Evolutionary conservation across 495 filamentous ascomycete genomes (phyloP), one percentile per base, ranked within the genome.

Genomic region (Hypomontagnella submonticulosa): DNA sequence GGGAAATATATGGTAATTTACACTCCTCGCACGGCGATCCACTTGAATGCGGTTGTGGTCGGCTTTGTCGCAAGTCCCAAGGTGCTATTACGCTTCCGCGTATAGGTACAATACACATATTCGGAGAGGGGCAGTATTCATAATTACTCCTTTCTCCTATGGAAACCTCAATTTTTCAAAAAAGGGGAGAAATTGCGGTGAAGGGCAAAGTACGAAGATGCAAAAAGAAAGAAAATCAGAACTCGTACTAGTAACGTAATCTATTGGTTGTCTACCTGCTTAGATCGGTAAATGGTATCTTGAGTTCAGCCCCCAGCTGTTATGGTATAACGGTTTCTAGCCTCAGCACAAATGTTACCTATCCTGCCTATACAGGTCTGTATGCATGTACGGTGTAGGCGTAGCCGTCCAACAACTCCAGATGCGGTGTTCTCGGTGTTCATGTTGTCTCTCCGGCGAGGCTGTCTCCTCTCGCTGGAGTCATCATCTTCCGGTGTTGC

Each of bases 41-140:
- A 52, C 53, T 59, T 36, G 53, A 36, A 53, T 50, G 50, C 66
- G 66, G 55, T 56, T 69, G 42, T 32, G 56, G 66, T 64, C 66
- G 60, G 66, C 60, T 30, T 59, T 38, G 54, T 57, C 38, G 53
- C 57, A n/a, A n/a, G n/a, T n/a, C n/a, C n/a, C n/a, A n/a, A n/a
- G n/a, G 47, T 44, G 58, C 53, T 58, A 38, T 68, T 60, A 49
- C 49, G 48, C 16, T 55, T 54, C 59, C 65, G 42, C 30, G 41
- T 44, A 41, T 65, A 11, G 2, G 23, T 27, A 27, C 23, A 27
- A 27, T 13, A 30, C 50, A n/a, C 53, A 15, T 30, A 12, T 10
- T 53, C 16, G 34, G 18, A 27, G 41, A 46, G 36, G 49, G 44
- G 61, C 13, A n/a, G n/a, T 18, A 49, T 27, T 27, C 23, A 36